Evolutionary conservation across 805 yeast genomes (phyloP).

Genomic region (Candida khao-thaluensis): DNA sequence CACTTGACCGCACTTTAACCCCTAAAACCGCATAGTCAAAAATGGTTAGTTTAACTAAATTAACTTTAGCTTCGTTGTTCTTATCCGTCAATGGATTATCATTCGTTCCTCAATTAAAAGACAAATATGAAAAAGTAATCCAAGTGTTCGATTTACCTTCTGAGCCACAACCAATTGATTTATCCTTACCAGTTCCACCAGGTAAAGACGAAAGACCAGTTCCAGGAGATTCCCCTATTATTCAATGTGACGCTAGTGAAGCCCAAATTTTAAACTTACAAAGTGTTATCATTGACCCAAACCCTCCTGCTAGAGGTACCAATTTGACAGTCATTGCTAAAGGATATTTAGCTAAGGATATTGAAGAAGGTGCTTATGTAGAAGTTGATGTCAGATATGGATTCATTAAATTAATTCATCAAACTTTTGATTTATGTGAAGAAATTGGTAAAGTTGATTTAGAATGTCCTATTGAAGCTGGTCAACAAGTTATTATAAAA

Average conservation of each 20-base stretch:
- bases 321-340: slow-evolving; percentile 76
- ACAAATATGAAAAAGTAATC: slow-evolving; percentile 15
- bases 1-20: slow-evolving; percentile 1
- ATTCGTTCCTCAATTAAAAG: slow-evolving; percentile 18
- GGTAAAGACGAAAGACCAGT: slow-evolving; percentile 59
- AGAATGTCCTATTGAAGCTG: slow-evolving; percentile 78
- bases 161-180: not conserved
- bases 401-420: slow-evolving; percentile 80
- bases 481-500: slow-evolving; percentile 64
- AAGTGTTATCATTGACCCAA: slow-evolving; percentile 65
- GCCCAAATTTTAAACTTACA: slow-evolving; percentile 65
- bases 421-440: slow-evolving; percentile 92
- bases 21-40: not conserved
- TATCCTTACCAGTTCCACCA: slow-evolving; percentile 25
- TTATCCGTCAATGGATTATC: slow-evolving; percentile 21
- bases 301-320: slow-evolving; percentile 86
- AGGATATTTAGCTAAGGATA: slow-evolving; percentile 55
- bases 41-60: slow-evolving; percentile 12
- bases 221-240: slow-evolving; percentile 88
- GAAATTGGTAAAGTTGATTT: slow-evolving; percentile 79
- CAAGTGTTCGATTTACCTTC: slow-evolving; percentile 12
- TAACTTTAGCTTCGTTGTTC: slow-evolving; percentile 14
- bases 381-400: slow-evolving; percentile 94
- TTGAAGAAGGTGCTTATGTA: slow-evolving; percentile 87
- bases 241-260: slow-evolving; percentile 65